Evolutionary conservation across 1,139 yeast species (phyloP).

Genomic region (Suhomyces coccinellae): DNA sequence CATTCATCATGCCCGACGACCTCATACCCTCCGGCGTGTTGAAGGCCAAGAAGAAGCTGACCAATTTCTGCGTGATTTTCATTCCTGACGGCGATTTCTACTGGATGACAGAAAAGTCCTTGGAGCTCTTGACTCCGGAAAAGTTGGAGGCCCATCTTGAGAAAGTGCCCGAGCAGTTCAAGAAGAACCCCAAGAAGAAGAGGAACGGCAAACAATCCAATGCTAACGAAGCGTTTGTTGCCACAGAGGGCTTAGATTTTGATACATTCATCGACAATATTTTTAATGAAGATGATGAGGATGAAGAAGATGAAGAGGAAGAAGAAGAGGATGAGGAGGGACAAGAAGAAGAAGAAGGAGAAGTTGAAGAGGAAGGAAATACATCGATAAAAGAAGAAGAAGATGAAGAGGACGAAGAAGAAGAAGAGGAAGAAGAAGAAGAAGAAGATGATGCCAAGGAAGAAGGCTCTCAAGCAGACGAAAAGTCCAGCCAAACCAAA

Average conservation of each 20-base stretch:
- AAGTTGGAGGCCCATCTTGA: slow-evolving; percentile 29
- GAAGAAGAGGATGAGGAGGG: slow-evolving; percentile 34
- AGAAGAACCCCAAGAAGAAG: slow-evolving; percentile 20
- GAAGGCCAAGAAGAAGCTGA: slow-evolving; percentile 39
- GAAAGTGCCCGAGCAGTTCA: slow-evolving; percentile 31
- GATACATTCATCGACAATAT: slow-evolving; percentile 40
- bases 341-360: slow-evolving; percentile 24
- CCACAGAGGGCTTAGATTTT: slow-evolving; percentile 40
- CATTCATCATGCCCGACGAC: slow-evolving; percentile 46
- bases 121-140: slow-evolving; percentile 34
- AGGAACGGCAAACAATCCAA: slow-evolving; percentile 32
- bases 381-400: slow-evolving; percentile 14
- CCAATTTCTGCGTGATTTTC: slow-evolving; percentile 46
- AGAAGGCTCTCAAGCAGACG: slow-evolving; percentile 14
- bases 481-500: slow-evolving; percentile 5
- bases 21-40: slow-evolving; percentile 41
- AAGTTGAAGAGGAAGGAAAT: neutral
- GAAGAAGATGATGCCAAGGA: slow-evolving; percentile 13
- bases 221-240: slow-evolving; percentile 43
- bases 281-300: slow-evolving; percentile 24
- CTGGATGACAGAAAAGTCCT: slow-evolving; percentile 46
- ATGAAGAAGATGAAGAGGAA: slow-evolving; percentile 29
- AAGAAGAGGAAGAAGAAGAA: slow-evolving; percentile 12
- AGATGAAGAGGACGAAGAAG: slow-evolving; percentile 10
- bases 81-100: slow-evolving; percentile 51